Conservation (phyloP, 1,284 basidiomycete species). For the Leccinum griseonigrum region DNA sequence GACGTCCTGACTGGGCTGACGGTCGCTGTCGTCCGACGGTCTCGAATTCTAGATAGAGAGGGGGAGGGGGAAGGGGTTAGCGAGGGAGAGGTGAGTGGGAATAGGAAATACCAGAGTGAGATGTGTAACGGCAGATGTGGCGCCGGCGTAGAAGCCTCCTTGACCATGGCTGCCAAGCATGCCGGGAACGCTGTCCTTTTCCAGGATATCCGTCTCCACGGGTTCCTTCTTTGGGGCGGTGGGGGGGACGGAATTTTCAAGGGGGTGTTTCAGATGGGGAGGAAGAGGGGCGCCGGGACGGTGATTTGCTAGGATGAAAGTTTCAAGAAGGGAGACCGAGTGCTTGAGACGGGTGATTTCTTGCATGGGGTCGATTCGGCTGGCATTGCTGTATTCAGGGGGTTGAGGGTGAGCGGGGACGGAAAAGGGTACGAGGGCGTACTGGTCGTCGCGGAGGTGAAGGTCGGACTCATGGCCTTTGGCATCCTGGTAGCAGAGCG, state of each 20-base stretch:
- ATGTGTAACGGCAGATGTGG: slow-evolving; percentile 68
- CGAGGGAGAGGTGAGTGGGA: slow-evolving; percentile 11
- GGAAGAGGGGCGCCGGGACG: slow-evolving; percentile 27
- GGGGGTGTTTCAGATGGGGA: slow-evolving; percentile 33
- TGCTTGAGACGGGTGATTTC: slow-evolving; percentile 73
- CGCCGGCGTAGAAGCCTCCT: slow-evolving; percentile 69
- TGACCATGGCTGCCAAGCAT: slow-evolving; percentile 61
- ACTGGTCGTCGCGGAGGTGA: slow-evolving; percentile 57
- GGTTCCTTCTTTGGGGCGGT: slow-evolving; percentile 51
- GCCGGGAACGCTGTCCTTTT: slow-evolving; percentile 54
- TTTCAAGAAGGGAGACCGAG: slow-evolving; percentile 68
- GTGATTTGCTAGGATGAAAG: slow-evolving; percentile 58
- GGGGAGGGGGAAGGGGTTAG: slow-evolving; percentile 18
- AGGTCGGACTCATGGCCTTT: slow-evolving; percentile 51
- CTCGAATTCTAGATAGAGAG: slow-evolving; percentile 39
- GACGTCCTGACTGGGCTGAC: slow-evolving; percentile 46
- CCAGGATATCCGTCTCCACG: slow-evolving; percentile 44
- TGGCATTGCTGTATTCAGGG: slow-evolving; percentile 38
- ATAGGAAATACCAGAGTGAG: slow-evolving; percentile 51
- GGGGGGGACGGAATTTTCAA: slow-evolving; percentile 35
- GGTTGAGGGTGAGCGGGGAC: slow-evolving; percentile 12
- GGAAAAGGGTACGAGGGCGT: slow-evolving; percentile 24
- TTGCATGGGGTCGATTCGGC: slow-evolving; percentile 64
- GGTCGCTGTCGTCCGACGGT: slow-evolving; percentile 51
- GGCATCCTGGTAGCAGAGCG: slow-evolving; percentile 72